Percentiles rank a stretch among this genome's conserved stretches.
phyloP scores from a whole-genome alignment of 2,329 filamentous ascomycete genomes.

The Lizonia empirigonia region DNA sequence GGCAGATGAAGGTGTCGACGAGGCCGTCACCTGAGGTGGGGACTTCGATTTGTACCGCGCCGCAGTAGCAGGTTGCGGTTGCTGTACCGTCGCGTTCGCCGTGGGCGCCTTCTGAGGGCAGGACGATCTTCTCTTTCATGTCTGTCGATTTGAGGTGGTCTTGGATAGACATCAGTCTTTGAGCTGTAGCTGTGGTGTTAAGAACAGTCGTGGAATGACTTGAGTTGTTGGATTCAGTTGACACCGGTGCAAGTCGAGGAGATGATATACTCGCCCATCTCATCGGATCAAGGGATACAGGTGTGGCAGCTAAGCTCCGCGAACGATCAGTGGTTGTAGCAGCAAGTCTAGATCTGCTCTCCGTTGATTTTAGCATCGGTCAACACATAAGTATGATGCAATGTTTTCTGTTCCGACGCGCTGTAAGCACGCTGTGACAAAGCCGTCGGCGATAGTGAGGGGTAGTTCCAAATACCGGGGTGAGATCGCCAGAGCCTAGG shows the following conservation, averaged over 20 bases:
- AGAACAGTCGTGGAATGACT: not conserved
- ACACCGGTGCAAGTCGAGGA: not conserved
- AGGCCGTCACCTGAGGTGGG: constrained; percentile 56
- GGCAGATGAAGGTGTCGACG: constrained; percentile 61
- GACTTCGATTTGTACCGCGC: constrained; percentile 41
- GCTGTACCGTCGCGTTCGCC: constrained; percentile 26
- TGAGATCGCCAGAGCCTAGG: not conserved
- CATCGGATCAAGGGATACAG: constrained; percentile 1
- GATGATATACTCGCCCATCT: constrained; percentile 13
- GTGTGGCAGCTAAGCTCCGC: not conserved
- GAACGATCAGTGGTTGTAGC: not conserved
- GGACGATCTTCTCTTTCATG: constrained; percentile 6
- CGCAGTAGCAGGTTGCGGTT: constrained; percentile 42
- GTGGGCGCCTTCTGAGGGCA: constrained; percentile 9
- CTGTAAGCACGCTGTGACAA: constrained; percentile 4
- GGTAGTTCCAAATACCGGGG: constrained; percentile 14
- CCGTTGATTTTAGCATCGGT: not conserved
- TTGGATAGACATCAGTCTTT: constrained; percentile 8
- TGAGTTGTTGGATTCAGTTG: too few species aligned
- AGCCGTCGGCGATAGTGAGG: constrained; percentile 13
- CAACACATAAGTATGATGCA: constrained; percentile 2
- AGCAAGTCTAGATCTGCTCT: not conserved
- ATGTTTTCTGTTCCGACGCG: not conserved
- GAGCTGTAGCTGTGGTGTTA: not conserved
- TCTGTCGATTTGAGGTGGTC: constrained; percentile 5